Evolutionary conservation across 305 asterid genomes (phyloP).

Genomic region (Petunia hybrid): DNA sequence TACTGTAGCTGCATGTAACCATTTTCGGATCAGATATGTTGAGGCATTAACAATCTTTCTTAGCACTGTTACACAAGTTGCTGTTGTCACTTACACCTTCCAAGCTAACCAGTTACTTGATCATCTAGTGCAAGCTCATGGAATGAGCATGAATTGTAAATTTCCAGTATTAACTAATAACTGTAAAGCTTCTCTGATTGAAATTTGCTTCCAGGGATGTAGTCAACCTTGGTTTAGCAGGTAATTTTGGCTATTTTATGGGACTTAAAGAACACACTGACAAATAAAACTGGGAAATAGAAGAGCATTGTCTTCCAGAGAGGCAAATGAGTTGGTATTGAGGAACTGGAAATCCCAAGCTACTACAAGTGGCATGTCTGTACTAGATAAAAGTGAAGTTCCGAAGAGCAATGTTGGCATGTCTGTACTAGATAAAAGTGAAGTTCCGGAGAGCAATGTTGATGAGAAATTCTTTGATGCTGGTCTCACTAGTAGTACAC

Average conservation of each 20-base stretch:
- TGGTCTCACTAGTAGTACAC: too few relatives aligned
- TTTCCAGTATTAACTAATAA: constrained; percentile 62
- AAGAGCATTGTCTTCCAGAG: constrained; percentile 43
- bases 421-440: constrained; percentile 66
- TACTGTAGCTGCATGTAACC: too few relatives aligned
- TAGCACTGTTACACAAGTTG: constrained; percentile 68
- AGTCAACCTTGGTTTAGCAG: constrained; percentile 50
- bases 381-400: constrained; percentile 62
- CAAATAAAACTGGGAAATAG: constrained; percentile 43
- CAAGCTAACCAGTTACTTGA: constrained; percentile 33
- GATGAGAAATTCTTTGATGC: too few relatives aligned
- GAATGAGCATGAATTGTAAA: constrained; percentile 56
- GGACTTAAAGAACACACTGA: constrained; percentile 44
- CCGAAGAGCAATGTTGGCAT: neutral
- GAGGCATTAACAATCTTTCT: constrained; percentile 85
- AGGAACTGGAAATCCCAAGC: constrained; percentile 92
- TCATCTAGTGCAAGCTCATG: constrained; percentile 37
- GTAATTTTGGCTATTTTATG: constrained; percentile 46
- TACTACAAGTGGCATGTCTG: constrained; percentile 56
- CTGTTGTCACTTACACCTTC: constrained; percentile 54
- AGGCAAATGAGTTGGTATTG: constrained; percentile 73
- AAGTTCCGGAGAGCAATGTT: constrained; percentile 31
- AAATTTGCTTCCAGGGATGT: constrained; percentile 72
- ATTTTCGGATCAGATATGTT: constrained; percentile 57
- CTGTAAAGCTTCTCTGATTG: constrained; percentile 61